Base-by-base conservation (phyloP, 1,284 basidiomycete species). In the Inonotus obliquus region DNA sequence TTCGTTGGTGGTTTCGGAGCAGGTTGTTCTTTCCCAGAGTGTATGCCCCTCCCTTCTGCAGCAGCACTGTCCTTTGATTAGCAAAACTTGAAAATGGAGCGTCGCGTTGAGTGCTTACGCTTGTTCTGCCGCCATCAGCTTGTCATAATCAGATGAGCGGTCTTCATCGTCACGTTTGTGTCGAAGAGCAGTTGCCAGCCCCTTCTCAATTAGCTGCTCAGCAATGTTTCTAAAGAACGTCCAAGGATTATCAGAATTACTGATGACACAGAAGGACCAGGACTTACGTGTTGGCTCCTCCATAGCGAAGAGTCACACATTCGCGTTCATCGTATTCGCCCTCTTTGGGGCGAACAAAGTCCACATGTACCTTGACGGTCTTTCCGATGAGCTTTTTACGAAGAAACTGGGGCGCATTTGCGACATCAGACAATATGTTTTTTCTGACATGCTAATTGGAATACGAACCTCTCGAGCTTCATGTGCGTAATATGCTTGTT, bases 81-180 rank as follows among this genome's bases (percentile, higher is more conserved):
- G 49, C 4, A 29, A 52, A 6, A n/a, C 53, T 11, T 54, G 38
- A 11, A 56, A 27, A 52, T 52, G 17, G 57, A 17, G 10, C 32
- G 41, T 19, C 6, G 77, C 88, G 75, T 69, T 94, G 91, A 76
- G 78, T 80, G 77, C 89, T 75, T 69, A 94, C 91, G 76, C 78
- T 80, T 91, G 94, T 77, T 99, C 96, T 14, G 96, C 96, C 41
- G 90, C 87, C 83, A 98, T 94, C 48, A 98, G 80, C 74, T 94
- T 93, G 76, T 99, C 96, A 67, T 92, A 94, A 72, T 98, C 96
- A 13, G 90, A 83, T 21, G 95, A 96, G 56, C 95, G 86, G 68
- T 96, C 92, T 74, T 98, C 96, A 71, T 98, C 96, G 68, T 97
- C 96, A 47, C 93, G 86, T 68, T 87, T 90, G 75, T 99, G 96